phyloP scores from a whole-genome alignment of 1,139 yeast genomes.

The Taphrina populina region DNA sequence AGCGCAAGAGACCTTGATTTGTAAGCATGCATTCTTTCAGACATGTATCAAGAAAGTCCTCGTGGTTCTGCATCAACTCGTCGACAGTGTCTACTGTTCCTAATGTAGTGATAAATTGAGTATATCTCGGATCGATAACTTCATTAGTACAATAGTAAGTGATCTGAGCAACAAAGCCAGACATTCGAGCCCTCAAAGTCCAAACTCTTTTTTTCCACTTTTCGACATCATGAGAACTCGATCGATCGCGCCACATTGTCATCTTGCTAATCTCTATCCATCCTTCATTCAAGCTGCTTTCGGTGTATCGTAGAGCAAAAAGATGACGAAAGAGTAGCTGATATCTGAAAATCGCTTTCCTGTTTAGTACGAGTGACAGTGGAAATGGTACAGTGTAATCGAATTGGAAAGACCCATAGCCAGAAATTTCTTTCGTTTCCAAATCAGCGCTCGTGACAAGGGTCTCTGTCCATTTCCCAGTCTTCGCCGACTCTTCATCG shows the following conservation, averaged over 20 bases:
- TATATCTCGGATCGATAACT: conserved; percentile 61
- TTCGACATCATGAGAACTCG: conserved; percentile 49
- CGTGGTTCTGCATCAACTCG: conserved; percentile 53
- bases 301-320: conserved; percentile 61
- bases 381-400: conserved; percentile 82
- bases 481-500: conserved; percentile 51
- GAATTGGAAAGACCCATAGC: conserved; percentile 61
- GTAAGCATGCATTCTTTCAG: conserved; percentile 69
- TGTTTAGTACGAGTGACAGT: conserved; percentile 67
- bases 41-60: conserved; percentile 62
- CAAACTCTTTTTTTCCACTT: conserved; percentile 62
- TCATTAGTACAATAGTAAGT: conserved; percentile 59
- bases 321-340: conserved; percentile 77
- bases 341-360: conserved; percentile 71
- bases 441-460: conserved; percentile 33
- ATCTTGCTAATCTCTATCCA: conserved; percentile 75
- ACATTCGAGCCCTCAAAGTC: conserved; percentile 62
- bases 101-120: conserved; percentile 46
- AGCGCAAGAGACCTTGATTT: conserved; percentile 55
- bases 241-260: conserved; percentile 61
- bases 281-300: conserved; percentile 59
- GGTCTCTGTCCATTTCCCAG: conserved; percentile 46
- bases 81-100: conserved; percentile 52
- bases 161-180: conserved; percentile 58
- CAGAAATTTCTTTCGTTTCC: conserved; percentile 41